phyloP scores from a whole-genome alignment of 306 rosid genomes.

The Coriaria nepalensis region DNA sequence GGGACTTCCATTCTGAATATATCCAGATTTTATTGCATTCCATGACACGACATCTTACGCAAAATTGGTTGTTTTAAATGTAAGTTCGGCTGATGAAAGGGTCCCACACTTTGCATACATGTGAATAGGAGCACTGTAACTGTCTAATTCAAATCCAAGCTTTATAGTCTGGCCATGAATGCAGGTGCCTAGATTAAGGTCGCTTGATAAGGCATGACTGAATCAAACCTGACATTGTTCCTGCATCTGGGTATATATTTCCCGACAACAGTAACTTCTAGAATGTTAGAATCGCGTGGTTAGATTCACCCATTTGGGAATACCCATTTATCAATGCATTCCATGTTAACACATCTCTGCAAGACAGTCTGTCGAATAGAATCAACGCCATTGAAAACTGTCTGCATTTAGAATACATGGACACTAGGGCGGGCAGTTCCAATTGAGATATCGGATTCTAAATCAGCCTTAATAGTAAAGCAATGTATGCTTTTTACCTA shows the following conservation, averaged over 20 bases:
- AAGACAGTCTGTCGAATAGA: slow-evolving; percentile 32
- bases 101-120: slow-evolving; percentile 54
- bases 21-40: slow-evolving; percentile 60
- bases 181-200: slow-evolving; percentile 28
- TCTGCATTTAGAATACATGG: slow-evolving; percentile 46
- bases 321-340: slow-evolving; percentile 50
- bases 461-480: slow-evolving; percentile 28
- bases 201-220: slow-evolving; percentile 23
- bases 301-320: slow-evolving; percentile 32
- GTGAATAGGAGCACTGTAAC: slow-evolving; percentile 36
- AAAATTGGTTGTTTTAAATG: slow-evolving; percentile 27
- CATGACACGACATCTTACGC: slow-evolving; percentile 34
- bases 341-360: slow-evolving; percentile 57
- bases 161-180: slow-evolving; percentile 40
- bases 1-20: slow-evolving; percentile 25
- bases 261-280: slow-evolving; percentile 24
- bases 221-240: slow-evolving; percentile 41
- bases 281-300: slow-evolving; percentile 30
- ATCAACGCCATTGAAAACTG: slow-evolving; percentile 21
- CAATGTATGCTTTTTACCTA: slow-evolving; percentile 55
- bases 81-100: slow-evolving; percentile 33
- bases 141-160: slow-evolving; percentile 37
- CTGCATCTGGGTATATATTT: slow-evolving; percentile 35
- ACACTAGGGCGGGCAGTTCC: slow-evolving; percentile 38
- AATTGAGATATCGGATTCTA: slow-evolving; percentile 30